phyloP scores from a whole-genome alignment of 805 yeast species.

The Zygosaccharomyces siamensis region DNA sequence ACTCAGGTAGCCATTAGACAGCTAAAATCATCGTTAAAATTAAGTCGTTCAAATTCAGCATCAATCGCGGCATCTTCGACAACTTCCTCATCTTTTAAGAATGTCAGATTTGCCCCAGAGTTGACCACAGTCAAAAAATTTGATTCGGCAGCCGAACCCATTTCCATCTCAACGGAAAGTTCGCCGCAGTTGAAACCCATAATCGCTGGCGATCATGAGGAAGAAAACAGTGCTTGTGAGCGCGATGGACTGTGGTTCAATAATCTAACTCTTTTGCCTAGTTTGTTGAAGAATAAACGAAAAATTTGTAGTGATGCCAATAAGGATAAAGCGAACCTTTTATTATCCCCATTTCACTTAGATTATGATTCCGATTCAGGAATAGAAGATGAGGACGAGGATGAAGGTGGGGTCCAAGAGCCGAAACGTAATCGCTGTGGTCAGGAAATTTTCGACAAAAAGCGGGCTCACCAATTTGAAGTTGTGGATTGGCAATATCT shows the following conservation, averaged over 20 bases:
- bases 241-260: slow-evolving; percentile 21
- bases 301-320: not conserved
- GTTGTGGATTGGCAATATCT: slow-evolving; percentile 14
- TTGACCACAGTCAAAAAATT: slow-evolving; percentile 61
- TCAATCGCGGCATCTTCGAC: slow-evolving; percentile 15
- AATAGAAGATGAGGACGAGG: slow-evolving; percentile 15
- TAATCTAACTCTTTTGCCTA: slow-evolving; percentile 10
- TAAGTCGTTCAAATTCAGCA: slow-evolving; percentile 12
- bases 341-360: slow-evolving; percentile 11
- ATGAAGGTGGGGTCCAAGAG: slow-evolving; percentile 6
- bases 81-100: slow-evolving; percentile 38
- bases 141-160: slow-evolving; percentile 56
- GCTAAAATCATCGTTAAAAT: slow-evolving; percentile 28
- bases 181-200: slow-evolving; percentile 35
- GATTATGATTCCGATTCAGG: slow-evolving; percentile 23
- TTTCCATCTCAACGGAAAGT: slow-evolving; percentile 54
- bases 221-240: slow-evolving; percentile 8
- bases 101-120: slow-evolving; percentile 59
- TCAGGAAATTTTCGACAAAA: not conserved
- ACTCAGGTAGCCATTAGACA: slow-evolving; percentile 9
- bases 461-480: slow-evolving; percentile 4
- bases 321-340: not conserved
- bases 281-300: slow-evolving; percentile 4
- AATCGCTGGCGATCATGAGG: slow-evolving; percentile 8
- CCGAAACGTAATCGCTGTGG: slow-evolving; percentile 7